Percentiles rank a stretch among this genome's conserved stretches.
These are phyloP conservation scores for Dactylonectria estremocensis DNA, from an alignment of 2,329 filamentous ascomycete genomes.

Conservation along the genomic window DNA sequence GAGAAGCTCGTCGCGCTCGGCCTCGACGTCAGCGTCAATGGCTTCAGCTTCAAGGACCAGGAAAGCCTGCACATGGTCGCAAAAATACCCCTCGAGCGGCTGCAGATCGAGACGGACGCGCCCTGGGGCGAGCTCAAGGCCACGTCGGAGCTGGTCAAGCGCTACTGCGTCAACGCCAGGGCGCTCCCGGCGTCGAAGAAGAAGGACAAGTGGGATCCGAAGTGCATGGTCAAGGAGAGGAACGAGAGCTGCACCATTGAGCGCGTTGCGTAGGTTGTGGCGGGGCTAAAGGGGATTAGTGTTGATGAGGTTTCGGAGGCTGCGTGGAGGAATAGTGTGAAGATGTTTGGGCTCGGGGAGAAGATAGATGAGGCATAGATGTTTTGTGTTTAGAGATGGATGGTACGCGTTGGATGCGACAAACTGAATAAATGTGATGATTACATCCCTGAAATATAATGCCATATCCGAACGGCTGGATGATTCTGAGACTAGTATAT, in stretches of 20 bases:
- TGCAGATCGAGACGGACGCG: slow-evolving; percentile 49
- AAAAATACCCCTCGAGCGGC: slow-evolving; percentile 39
- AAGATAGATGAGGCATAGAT: not conserved
- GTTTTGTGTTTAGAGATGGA: fast-evolving
- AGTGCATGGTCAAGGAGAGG: slow-evolving; percentile 64
- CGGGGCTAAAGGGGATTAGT: slow-evolving; percentile 61
- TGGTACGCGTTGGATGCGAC: not conserved
- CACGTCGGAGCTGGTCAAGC: slow-evolving; percentile 52
- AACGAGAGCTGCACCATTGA: slow-evolving; percentile 67
- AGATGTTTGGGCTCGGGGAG: slow-evolving; percentile 50
- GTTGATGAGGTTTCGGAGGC: slow-evolving; percentile 60
- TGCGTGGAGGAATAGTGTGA: slow-evolving; percentile 54
- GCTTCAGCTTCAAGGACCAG: slow-evolving; percentile 57
- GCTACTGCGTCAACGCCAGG: slow-evolving; percentile 57
- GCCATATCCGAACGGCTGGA: not conserved
- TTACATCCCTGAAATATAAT: no score
- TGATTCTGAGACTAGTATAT: no score
- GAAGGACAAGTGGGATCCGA: slow-evolving; percentile 63
- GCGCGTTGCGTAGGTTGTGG: slow-evolving; percentile 63
- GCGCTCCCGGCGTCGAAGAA: slow-evolving; percentile 61
- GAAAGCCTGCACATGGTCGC: slow-evolving; percentile 46
- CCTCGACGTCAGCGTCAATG: slow-evolving; percentile 59
- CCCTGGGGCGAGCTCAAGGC: slow-evolving; percentile 49
- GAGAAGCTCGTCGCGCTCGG: slow-evolving; percentile 44
- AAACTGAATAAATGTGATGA: not conserved